A percentile compares a stretch with the other conserved stretches of the same genome.
Evolutionary conservation across 352 stramenopile genomes (phyloP).

Genomic region (Globisporangium yorkense): DNA sequence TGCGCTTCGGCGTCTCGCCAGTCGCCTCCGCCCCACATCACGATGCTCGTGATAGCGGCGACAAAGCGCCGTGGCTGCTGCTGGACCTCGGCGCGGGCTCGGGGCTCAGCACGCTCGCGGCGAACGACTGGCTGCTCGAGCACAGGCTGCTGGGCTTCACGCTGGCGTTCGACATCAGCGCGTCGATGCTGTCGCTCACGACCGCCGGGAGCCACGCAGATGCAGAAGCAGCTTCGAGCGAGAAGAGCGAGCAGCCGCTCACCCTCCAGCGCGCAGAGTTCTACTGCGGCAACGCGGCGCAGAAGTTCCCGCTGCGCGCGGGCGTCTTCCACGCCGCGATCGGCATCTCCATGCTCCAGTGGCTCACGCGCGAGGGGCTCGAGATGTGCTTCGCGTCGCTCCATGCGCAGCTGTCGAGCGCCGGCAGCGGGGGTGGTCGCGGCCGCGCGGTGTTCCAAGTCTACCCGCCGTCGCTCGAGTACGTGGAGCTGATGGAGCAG

Average conservation of each 20-base stretch:
- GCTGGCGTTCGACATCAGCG: slow-evolving; percentile 73
- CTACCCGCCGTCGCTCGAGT: slow-evolving; percentile 43
- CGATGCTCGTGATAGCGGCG: not conserved
- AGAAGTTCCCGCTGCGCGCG: slow-evolving; percentile 46
- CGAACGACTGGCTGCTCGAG: slow-evolving; percentile 41
- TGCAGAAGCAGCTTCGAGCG: not conserved
- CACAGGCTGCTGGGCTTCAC: slow-evolving; percentile 25
- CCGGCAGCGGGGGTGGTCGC: not conserved
- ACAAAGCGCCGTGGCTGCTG: slow-evolving; percentile 25
- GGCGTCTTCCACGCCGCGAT: slow-evolving; percentile 43
- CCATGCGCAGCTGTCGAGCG: slow-evolving; percentile 16
- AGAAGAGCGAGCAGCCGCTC: not conserved
- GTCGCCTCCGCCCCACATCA: not conserved
- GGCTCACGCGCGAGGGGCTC: slow-evolving; percentile 54
- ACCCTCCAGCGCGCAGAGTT: slow-evolving; percentile 27
- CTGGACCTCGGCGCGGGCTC: slow-evolving; percentile 70
- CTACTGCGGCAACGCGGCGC: slow-evolving; percentile 62
- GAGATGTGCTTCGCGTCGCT: slow-evolving; percentile 57
- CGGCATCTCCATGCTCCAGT: slow-evolving; percentile 82
- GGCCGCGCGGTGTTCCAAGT: slow-evolving; percentile 58
- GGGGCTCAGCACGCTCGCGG: slow-evolving; percentile 54
- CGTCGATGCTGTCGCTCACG: slow-evolving; percentile 60
- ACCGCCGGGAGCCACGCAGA: not conserved
- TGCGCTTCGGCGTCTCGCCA: slow-evolving; percentile 9
- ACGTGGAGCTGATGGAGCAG: slow-evolving; percentile 57